These are phyloP conservation scores for Penstemon newberryi DNA, from an alignment of 257 asterid genomes.

Conservation along the genomic window DNA sequence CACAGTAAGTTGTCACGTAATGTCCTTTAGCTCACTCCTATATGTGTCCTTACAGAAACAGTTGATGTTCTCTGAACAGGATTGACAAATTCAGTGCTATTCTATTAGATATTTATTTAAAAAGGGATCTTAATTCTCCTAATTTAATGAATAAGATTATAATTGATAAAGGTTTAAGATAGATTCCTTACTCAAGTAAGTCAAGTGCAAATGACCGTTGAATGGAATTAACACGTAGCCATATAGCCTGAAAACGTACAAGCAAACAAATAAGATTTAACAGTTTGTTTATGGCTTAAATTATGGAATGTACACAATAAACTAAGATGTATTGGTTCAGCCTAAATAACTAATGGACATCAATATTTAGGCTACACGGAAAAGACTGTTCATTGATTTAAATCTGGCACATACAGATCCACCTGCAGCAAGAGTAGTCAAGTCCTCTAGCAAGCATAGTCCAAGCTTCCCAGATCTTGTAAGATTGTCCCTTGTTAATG, in stretches of 20 bases:
- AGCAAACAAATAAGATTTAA: conserved; percentile 27
- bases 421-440: conserved; percentile 99
- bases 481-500: conserved; percentile 59
- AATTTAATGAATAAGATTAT: conserved; percentile 13
- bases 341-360: conserved; percentile 8
- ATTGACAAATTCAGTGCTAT: conserved; percentile 9
- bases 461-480: conserved; percentile 85
- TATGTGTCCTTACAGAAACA: conserved; percentile 13
- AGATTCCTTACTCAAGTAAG: conserved; percentile 80
- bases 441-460: conserved; percentile 93
- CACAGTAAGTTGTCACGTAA: neutral
- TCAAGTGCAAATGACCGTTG: conserved; percentile 96
- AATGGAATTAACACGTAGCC: conserved; percentile 73
- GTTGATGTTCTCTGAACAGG: conserved; percentile 13
- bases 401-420: conserved; percentile 96
- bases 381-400: conserved; percentile 35
- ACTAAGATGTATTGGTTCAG: conserved; percentile 9
- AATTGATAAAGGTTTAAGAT: conserved; percentile 25
- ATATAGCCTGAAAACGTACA: conserved; percentile 69
- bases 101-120: neutral
- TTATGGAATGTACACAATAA: conserved; percentile 6
- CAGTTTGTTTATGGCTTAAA: conserved; percentile 19
- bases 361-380: conserved; percentile 18
- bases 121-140: conserved; percentile 4
- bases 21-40: neutral